These are phyloP conservation scores for Physaria fendleri DNA, from an alignment of 345 rosid genomes.

Conservation along the genomic window DNA sequence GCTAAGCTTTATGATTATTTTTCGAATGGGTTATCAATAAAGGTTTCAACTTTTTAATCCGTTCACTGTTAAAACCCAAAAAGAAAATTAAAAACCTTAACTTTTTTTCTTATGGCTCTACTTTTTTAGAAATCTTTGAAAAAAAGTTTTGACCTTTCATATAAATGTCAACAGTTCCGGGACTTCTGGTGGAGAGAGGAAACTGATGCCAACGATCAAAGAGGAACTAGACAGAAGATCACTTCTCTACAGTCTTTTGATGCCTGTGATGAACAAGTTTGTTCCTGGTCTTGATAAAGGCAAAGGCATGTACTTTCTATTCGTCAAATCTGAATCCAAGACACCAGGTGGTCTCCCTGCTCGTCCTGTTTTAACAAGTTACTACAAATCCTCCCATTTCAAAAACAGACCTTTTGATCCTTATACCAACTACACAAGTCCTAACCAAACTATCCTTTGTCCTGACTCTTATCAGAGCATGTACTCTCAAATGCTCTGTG, in stretches of 20 bases:
- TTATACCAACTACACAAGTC: conserved; percentile 77
- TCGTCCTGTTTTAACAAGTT: conserved; percentile 71
- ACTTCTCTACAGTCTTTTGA: conserved; percentile 55
- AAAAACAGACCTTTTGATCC: conserved; percentile 60
- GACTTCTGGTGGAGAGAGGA: conserved; percentile 89
- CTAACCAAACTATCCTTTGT: conserved; percentile 71
- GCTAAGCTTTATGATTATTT: background rate
- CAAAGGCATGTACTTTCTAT: conserved; percentile 77
- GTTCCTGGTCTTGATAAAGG: conserved; percentile 66
- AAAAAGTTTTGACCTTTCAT: too few species aligned
- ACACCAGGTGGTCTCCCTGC: conserved; percentile 71
- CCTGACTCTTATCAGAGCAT: conserved; percentile 75
- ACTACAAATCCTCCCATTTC: conserved; percentile 69
- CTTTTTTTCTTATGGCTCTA: conserved; percentile 1
- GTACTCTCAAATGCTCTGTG: conserved; percentile 78
- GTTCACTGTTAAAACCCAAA: conserved; percentile 20
- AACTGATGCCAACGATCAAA: conserved; percentile 74
- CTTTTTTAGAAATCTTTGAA: too few species aligned
- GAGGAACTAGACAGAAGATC: conserved; percentile 66
- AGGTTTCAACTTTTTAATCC: conserved; percentile 16
- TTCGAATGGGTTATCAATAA: conserved; percentile 7
- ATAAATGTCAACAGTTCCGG: conserved; percentile 66
- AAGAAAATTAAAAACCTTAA: too few species aligned
- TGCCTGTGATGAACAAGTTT: conserved; percentile 75
- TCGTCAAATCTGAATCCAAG: conserved; percentile 67